These are phyloP conservation scores for Hymenoscyphus scutula DNA, from an alignment of 2,329 filamentous ascomycete species.

Conservation along the genomic window DNA sequence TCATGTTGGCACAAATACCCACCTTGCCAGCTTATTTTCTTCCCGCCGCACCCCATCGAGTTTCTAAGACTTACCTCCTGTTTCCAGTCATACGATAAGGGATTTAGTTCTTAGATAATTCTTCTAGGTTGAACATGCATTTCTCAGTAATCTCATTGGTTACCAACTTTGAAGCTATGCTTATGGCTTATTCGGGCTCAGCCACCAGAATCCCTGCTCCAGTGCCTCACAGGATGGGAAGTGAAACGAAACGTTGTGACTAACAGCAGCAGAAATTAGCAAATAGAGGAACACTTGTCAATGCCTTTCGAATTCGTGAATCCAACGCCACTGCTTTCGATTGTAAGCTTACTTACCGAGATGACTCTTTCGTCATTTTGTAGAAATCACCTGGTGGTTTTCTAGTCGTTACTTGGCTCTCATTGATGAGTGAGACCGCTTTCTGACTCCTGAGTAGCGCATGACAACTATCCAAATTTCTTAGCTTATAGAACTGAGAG, in stretches of 20 bases:
- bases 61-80: background rate
- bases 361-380: background rate
- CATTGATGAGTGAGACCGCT: background rate
- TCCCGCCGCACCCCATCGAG: background rate
- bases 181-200: background rate
- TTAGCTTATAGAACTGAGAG: too few species aligned
- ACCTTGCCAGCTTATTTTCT: background rate
- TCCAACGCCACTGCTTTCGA: background rate
- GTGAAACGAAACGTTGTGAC: background rate
- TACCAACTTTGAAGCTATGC: constrained; percentile 2
- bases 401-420: background rate
- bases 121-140: background rate
- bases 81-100: background rate
- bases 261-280: background rate
- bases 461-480: background rate
- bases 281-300: background rate
- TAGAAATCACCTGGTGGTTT: background rate
- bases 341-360: background rate
- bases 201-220: background rate
- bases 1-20: background rate
- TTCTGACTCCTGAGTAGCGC: background rate
- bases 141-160: background rate
- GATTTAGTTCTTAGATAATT: background rate
- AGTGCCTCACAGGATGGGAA: too few species aligned
- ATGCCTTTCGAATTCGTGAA: background rate